These are phyloP conservation scores for Trichoderma simmonsii DNA, from an alignment of 2,329 filamentous ascomycete genomes.

Conservation along the genomic window DNA sequence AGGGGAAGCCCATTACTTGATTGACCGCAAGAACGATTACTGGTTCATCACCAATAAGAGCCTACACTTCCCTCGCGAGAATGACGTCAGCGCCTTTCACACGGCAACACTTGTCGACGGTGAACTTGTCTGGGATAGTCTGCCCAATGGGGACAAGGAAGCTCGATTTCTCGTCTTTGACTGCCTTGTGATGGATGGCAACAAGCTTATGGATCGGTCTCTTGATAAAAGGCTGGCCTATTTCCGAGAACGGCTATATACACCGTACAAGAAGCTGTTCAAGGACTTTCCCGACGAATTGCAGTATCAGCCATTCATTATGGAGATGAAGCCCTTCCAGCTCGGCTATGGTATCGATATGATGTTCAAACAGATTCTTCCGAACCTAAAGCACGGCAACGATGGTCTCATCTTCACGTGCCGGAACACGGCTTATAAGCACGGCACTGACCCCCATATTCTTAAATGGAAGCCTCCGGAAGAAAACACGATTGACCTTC, in stretches of 20 bases:
- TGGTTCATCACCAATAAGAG: conserved; percentile 70
- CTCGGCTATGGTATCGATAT: conserved; percentile 83
- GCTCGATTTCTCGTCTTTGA: conserved; percentile 92
- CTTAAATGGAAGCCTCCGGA: conserved; percentile 96
- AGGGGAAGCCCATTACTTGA: conserved; percentile 78
- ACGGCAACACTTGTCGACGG: conserved; percentile 82
- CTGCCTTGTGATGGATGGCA: conserved; percentile 76
- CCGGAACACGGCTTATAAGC: conserved; percentile 77
- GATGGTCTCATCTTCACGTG: conserved; percentile 99
- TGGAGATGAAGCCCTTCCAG: conserved; percentile 88
- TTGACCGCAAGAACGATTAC: conserved; percentile 97
- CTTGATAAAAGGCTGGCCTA: conserved; percentile 88
- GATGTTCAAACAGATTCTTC: conserved; percentile 88
- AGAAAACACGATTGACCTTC: conserved; percentile 94
- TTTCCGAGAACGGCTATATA: conserved; percentile 73
- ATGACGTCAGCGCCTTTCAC: conserved; percentile 67
- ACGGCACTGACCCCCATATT: conserved; percentile 89
- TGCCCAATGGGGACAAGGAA: conserved; percentile 62
- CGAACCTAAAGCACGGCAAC: conserved; percentile 83
- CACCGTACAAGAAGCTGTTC: conserved; percentile 64
- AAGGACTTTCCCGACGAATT: conserved; percentile 66
- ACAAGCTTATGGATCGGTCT: conserved; percentile 71
- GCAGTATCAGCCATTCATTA: conserved; percentile 69
- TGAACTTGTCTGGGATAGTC: conserved; percentile 84
- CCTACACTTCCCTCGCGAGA: conserved; percentile 76